A percentile compares a stretch with the other conserved stretches of the same genome.
These are phyloP conservation scores for Pilasporangium apinafurcum DNA, from an alignment of 352 stramenopile species.

Conservation along the genomic window DNA sequence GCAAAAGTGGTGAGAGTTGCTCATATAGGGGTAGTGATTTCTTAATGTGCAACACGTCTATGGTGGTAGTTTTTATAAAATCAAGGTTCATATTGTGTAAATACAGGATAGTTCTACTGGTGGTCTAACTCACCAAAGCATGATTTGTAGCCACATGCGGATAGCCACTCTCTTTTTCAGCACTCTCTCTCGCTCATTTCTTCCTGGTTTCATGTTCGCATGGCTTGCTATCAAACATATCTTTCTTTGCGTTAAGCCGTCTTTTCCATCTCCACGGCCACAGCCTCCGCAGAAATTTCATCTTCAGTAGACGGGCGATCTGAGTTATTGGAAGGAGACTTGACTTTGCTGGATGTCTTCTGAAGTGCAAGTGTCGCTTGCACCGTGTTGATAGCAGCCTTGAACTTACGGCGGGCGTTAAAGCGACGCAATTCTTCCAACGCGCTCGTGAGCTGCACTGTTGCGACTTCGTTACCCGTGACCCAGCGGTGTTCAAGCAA, in stretches of 20 bases:
- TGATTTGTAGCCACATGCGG: no score
- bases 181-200: no score
- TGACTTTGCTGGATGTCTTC: slow-evolving; percentile 71
- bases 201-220: no score
- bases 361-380: slow-evolving; percentile 63
- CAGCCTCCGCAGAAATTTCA: slow-evolving; percentile 9
- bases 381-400: slow-evolving; percentile 88
- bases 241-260: not conserved
- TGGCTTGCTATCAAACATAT: no score
- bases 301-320: not conserved
- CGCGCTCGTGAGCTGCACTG: slow-evolving; percentile 88
- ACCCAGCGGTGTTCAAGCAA: slow-evolving; percentile 91
- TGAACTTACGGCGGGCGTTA: slow-evolving; percentile 94
- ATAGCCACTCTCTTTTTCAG: no score
- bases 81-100: no score
- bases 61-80: no score
- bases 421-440: slow-evolving; percentile 90
- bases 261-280: slow-evolving; percentile 20
- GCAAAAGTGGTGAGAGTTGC: no score
- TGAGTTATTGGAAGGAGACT: slow-evolving; percentile 12
- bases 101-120: no score
- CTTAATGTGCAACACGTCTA: no score
- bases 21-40: no score
- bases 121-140: no score
- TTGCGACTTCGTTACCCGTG: slow-evolving; percentile 68